Percentiles rank a stretch among this genome's conserved stretches.
These are phyloP conservation scores for Cairneyella variabilis DNA, from an alignment of 495 filamentous ascomycete genomes.

Conservation along the genomic window DNA sequence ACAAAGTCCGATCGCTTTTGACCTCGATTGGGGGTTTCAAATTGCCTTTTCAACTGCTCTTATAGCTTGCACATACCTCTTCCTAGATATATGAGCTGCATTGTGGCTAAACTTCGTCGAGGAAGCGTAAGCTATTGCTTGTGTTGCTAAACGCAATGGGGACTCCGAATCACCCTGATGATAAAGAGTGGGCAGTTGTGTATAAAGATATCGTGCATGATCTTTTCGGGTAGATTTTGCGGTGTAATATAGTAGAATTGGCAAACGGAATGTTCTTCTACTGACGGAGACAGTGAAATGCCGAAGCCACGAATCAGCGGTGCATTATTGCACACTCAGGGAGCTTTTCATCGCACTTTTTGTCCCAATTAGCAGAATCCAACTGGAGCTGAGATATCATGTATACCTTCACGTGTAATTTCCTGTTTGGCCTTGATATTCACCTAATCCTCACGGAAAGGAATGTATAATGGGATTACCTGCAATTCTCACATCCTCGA, in stretches of 20 bases:
- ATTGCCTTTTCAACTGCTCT: slow-evolving; percentile 1
- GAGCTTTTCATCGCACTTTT: slow-evolving; percentile 9
- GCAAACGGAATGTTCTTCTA: neutral
- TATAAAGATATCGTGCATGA: slow-evolving; percentile 9
- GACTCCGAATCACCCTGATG: neutral
- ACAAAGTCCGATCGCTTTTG: slow-evolving; percentile 7
- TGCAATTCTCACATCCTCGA: slow-evolving; percentile 12
- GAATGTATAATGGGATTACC: neutral
- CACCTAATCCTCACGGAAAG: too few species aligned
- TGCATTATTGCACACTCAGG: slow-evolving; percentile 4
- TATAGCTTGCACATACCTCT: slow-evolving; percentile 4
- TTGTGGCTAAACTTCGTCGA: slow-evolving; percentile 1
- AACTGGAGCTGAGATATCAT: neutral
- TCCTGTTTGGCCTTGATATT: too few species aligned
- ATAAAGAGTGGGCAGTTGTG: slow-evolving; percentile 1
- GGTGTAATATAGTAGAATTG: slow-evolving; percentile 5
- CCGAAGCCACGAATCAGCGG: neutral
- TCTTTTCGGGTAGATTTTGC: neutral
- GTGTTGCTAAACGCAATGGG: slow-evolving; percentile 2
- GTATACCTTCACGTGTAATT: neutral
- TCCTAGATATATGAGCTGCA: slow-evolving; percentile 3
- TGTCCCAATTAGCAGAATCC: neutral
- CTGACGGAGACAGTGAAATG: neutral
- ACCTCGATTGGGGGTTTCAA: slow-evolving; percentile 9
- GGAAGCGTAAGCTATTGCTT: slow-evolving; percentile 7